phyloP scores from a whole-genome alignment of 345 rosid genomes.

The Lepidium aucheri region DNA sequence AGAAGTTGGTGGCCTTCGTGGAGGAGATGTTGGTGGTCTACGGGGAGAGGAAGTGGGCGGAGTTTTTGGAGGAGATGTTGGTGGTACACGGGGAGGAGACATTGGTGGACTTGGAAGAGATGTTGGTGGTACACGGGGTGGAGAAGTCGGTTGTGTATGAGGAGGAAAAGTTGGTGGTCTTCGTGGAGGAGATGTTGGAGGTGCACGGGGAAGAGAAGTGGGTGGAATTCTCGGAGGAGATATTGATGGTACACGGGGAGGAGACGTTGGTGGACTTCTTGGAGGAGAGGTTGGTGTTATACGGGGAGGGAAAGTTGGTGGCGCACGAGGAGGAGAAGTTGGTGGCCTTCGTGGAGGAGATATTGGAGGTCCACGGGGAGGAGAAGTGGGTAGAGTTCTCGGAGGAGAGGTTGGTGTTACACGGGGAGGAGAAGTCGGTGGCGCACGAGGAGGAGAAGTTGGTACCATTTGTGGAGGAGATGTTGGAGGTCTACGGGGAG shows the following conservation, averaged over 20 bases:
- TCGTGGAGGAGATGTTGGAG: not conserved
- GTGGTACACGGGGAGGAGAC: not conserved
- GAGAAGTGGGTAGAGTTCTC: not conserved
- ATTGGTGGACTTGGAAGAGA: not conserved
- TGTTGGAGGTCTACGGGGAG: not conserved
- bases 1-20: too few species aligned
- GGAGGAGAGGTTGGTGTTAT: not conserved
- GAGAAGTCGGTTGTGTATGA: not conserved
- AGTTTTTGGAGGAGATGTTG: not conserved
- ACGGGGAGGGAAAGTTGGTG: not conserved
- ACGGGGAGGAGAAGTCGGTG: not conserved
- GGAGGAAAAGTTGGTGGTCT: not conserved
- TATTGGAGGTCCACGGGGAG: not conserved
- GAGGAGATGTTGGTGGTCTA: not conserved
- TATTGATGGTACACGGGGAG: not conserved
- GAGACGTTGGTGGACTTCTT: not conserved
- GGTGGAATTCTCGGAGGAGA: not conserved
- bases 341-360: not conserved
- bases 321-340: not conserved
- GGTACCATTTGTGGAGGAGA: not conserved
- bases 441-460: not conserved
- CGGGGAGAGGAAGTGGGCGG: not conserved
- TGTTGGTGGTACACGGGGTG: not conserved
- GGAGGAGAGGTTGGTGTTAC: not conserved
- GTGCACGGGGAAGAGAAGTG: not conserved